Conservation (phyloP, 2,329 filamentous ascomycete genomes). For the Aciculosporium take region DNA sequence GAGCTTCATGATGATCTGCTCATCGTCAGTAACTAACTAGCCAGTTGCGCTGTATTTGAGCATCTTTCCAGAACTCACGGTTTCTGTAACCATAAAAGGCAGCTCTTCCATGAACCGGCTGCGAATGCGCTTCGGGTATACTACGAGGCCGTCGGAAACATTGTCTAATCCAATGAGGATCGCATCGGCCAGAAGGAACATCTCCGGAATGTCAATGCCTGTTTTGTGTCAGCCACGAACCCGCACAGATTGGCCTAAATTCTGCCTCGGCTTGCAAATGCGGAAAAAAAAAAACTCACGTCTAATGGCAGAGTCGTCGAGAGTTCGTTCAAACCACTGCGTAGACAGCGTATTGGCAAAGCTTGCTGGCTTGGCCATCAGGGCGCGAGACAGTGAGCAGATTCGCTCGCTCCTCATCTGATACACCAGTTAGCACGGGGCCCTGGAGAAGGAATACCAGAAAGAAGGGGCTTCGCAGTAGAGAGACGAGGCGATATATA, state of each 20-base stretch:
- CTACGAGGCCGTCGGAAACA: conserved; percentile 52
- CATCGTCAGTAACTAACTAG: conserved; percentile 9
- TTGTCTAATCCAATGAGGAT: conserved; percentile 55
- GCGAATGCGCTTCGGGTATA: conserved; percentile 63
- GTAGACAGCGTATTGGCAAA: conserved; percentile 18
- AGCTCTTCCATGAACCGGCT: conserved; percentile 59
- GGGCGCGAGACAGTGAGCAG: conserved; percentile 21
- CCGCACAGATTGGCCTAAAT: neutral
- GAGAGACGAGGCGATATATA: too few relatives aligned
- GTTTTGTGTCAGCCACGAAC: conserved; percentile 21
- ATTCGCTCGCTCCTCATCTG: conserved; percentile 8
- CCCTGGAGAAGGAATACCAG: neutral
- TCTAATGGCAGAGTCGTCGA: conserved; percentile 64
- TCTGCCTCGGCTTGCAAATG: neutral
- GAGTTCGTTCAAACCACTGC: conserved; percentile 48
- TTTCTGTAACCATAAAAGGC: conserved; percentile 65
- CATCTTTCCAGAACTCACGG: too few relatives aligned
- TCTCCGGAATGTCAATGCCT: conserved; percentile 47
- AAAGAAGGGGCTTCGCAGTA: too few relatives aligned
- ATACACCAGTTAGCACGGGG: neutral
- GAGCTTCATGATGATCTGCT: conserved; percentile 59
- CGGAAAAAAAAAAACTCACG: conserved; percentile 15
- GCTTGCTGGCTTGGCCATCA: conserved; percentile 23
- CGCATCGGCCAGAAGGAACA: conserved; percentile 53
- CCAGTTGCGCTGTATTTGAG: too few relatives aligned